Conservation (phyloP, 139 green algal species). For the Pycnococcus provasolii region DNA sequence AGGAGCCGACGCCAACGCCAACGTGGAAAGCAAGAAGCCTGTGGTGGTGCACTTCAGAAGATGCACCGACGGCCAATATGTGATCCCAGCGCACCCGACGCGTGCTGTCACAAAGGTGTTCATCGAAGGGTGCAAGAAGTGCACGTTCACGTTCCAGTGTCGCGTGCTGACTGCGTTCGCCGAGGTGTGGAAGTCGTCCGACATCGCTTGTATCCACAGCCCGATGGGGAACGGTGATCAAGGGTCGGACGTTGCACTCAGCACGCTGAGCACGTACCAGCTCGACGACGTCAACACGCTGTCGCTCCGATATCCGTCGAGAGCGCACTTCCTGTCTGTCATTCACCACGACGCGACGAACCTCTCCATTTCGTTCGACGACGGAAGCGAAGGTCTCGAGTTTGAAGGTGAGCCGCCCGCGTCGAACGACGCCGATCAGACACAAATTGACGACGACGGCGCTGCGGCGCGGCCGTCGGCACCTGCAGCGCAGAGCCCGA, state of each 20-base stretch:
- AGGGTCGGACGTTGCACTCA: not conserved
- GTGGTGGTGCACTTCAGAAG: too few species aligned
- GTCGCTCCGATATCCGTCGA: not conserved
- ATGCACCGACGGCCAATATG: too few species aligned
- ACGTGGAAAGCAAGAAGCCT: too few species aligned
- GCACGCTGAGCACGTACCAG: constrained; percentile 1
- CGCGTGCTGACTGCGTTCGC: not conserved
- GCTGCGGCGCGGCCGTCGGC: too few species aligned
- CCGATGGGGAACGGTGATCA: too few species aligned
- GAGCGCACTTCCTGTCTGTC: not conserved
- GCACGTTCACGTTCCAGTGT: not conserved
- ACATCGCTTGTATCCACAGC: not conserved
- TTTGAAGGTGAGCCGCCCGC: not conserved
- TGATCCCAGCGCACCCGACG: too few species aligned
- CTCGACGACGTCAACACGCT: not conserved
- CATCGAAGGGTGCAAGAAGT: not conserved
- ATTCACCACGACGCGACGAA: not conserved
- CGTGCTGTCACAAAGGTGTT: not conserved
- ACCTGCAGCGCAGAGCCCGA: too few species aligned
- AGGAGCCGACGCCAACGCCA: too few species aligned
- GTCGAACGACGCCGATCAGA: not conserved
- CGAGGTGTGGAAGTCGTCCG: constrained; percentile 3
- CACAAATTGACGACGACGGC: not conserved
- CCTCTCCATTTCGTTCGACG: not conserved
- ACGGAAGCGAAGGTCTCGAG: not conserved